A percentile compares a stretch with the other conserved stretches of the same genome.
Conservation (phyloP, 164 flowering plant species). For the Stephania japonica region DNA sequence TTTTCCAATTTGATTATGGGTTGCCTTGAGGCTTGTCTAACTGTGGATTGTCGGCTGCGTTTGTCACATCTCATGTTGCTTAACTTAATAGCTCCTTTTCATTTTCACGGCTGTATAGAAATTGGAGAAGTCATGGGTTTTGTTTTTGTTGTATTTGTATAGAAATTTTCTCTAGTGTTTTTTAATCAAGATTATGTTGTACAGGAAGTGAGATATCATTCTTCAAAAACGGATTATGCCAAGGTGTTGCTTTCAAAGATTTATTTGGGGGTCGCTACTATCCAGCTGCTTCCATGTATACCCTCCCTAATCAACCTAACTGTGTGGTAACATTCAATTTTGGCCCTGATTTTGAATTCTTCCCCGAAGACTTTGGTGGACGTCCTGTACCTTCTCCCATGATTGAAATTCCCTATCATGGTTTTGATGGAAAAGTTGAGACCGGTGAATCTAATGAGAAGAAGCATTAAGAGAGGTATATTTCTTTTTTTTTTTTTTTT, state of each 20-base stretch:
- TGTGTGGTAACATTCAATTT: slow-evolving; percentile 91
- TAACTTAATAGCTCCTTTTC: too few relatives aligned
- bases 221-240: slow-evolving; percentile 82
- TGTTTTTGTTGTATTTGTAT: not conserved
- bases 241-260: slow-evolving; percentile 89
- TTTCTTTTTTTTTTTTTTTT: not conserved
- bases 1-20: not conserved
- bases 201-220: slow-evolving; percentile 94
- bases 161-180: not conserved
- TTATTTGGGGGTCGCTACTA: slow-evolving; percentile 81
- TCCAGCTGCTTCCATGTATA: slow-evolving; percentile 97
- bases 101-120: too few relatives aligned
- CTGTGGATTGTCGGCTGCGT: not conserved
- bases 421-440: slow-evolving; percentile 49
- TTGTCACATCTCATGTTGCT: too few relatives aligned
- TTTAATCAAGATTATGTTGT: slow-evolving; percentile 7
- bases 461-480: slow-evolving; percentile 21
- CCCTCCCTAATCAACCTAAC: slow-evolving; percentile 83
- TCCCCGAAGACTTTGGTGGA: slow-evolving; percentile 63
- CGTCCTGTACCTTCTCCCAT: slow-evolving; percentile 74
- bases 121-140: too few relatives aligned
- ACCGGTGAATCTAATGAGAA: slow-evolving; percentile 51
- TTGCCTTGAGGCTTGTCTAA: not conserved
- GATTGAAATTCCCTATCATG: slow-evolving; percentile 88
- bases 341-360: slow-evolving; percentile 88